These are phyloP conservation scores for Diaporthe aspalathi DNA, from an alignment of 2,329 filamentous ascomycete species.

Conservation along the genomic window DNA sequence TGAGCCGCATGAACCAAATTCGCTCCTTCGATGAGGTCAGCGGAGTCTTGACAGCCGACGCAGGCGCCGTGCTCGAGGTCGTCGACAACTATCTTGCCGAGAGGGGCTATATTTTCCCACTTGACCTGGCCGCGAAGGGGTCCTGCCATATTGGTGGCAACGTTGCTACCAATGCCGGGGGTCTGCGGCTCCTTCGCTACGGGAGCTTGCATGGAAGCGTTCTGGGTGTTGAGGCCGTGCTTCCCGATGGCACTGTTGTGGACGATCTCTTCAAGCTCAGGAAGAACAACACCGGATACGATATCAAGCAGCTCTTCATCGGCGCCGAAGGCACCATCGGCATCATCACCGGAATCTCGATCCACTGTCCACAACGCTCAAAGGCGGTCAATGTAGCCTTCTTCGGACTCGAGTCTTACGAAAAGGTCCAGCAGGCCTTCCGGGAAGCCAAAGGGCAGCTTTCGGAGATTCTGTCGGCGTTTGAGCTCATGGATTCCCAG, in stretches of 20 bases:
- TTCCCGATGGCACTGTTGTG: slow-evolving; percentile 92
- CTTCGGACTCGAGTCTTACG: slow-evolving; percentile 90
- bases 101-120: slow-evolving; percentile 88
- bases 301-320: slow-evolving; percentile 96
- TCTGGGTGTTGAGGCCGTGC: slow-evolving; percentile 90
- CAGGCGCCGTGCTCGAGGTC: slow-evolving; percentile 89
- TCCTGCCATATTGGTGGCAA: slow-evolving; percentile 98
- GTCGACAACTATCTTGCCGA: slow-evolving; percentile 89
- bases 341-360: slow-evolving; percentile 89
- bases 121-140: slow-evolving; percentile 97
- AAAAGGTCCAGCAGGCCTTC: slow-evolving; percentile 88
- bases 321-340: slow-evolving; percentile 95
- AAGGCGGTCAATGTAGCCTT: slow-evolving; percentile 94
- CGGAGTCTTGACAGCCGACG: slow-evolving; percentile 89
- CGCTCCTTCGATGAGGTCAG: slow-evolving; percentile 93
- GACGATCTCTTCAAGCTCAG: slow-evolving; percentile 88
- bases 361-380: slow-evolving; percentile 88
- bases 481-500: slow-evolving; percentile 93
- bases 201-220: slow-evolving; percentile 95
- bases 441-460: slow-evolving; percentile 89
- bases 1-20: slow-evolving; percentile 90
- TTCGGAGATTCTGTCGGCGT: slow-evolving; percentile 94
- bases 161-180: slow-evolving; percentile 94
- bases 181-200: slow-evolving; percentile 88
- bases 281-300: slow-evolving; percentile 99